phyloP scores from a whole-genome alignment of 2,329 filamentous ascomycete genomes.

The Penicillium sp. region DNA sequence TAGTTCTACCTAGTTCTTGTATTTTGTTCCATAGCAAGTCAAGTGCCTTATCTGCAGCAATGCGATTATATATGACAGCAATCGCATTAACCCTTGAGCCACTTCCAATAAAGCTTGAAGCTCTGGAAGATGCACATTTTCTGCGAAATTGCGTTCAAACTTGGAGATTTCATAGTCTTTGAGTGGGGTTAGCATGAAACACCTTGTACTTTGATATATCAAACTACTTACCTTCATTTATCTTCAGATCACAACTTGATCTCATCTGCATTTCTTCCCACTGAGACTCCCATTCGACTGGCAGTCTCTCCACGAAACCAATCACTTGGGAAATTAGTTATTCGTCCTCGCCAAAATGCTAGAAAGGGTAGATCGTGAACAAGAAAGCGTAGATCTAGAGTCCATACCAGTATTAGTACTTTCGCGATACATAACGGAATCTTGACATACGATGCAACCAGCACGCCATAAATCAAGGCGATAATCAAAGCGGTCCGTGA shows the following conservation, averaged over 20 bases:
- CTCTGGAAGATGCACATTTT: slow-evolving; percentile 9
- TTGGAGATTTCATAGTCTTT: slow-evolving; percentile 9
- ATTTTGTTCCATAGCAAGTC: background rate
- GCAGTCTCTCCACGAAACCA: slow-evolving; percentile 21
- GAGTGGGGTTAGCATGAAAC: slow-evolving; percentile 2
- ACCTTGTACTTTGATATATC: background rate
- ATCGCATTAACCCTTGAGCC: slow-evolving; percentile 20
- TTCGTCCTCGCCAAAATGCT: slow-evolving; percentile 19
- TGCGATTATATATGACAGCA: background rate
- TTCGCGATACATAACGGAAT: too few species aligned
- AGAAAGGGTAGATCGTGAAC: slow-evolving; percentile 20
- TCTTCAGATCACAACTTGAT: slow-evolving; percentile 4
- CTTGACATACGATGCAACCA: slow-evolving; percentile 27
- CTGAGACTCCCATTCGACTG: slow-evolving; percentile 20
- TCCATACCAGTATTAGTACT: slow-evolving; percentile 1
- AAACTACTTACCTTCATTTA: background rate
- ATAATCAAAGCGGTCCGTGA: slow-evolving; percentile 31
- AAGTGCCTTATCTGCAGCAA: slow-evolving; percentile 18
- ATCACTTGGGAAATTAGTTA: slow-evolving; percentile 24
- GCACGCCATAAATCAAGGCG: slow-evolving; percentile 36
- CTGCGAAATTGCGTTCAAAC: slow-evolving; percentile 19
- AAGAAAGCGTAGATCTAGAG: slow-evolving; percentile 25
- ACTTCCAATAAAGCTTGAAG: slow-evolving; percentile 15
- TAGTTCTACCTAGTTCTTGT: background rate
- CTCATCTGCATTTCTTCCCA: slow-evolving; percentile 17